These are phyloP conservation scores for Pugionium cornutum DNA, from an alignment of 345 rosid genomes.

Conservation along the genomic window DNA sequence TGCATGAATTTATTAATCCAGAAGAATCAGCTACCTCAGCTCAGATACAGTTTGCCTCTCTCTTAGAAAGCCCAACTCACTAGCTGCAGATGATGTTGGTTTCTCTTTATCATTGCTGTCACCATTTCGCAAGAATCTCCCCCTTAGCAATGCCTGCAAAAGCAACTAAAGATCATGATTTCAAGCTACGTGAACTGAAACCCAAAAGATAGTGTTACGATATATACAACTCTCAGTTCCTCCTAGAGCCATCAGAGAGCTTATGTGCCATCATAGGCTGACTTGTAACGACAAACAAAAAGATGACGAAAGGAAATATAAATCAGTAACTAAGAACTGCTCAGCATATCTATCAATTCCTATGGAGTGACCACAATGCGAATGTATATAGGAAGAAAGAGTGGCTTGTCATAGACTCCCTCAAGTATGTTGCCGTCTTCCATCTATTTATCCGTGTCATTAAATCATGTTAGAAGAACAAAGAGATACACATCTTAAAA, in stretches of 20 bases:
- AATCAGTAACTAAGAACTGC: conserved; percentile 1
- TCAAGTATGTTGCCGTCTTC: conserved; percentile 2
- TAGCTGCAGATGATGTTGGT: conserved; percentile 66
- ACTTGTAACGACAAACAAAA: neutral
- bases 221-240: neutral
- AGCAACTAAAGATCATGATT: conserved; percentile 22
- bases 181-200: conserved; percentile 16
- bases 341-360: conserved; percentile 12
- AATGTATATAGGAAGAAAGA: neutral
- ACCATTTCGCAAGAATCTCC: conserved; percentile 88
- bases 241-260: conserved; percentile 21
- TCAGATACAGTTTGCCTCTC: conserved; percentile 89
- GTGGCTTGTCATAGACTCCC: neutral
- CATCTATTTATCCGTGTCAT: neutral
- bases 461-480: neutral
- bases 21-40: conserved; percentile 59
- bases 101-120: conserved; percentile 54
- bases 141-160: conserved; percentile 83
- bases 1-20: neutral
- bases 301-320: neutral
- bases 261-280: conserved; percentile 3
- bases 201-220: neutral
- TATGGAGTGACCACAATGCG: conserved; percentile 4
- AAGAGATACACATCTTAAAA: neutral
- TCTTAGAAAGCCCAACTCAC: conserved; percentile 86